These are phyloP conservation scores for Solanum chaucha DNA, from an alignment of 257 asterid species.

Conservation along the genomic window DNA sequence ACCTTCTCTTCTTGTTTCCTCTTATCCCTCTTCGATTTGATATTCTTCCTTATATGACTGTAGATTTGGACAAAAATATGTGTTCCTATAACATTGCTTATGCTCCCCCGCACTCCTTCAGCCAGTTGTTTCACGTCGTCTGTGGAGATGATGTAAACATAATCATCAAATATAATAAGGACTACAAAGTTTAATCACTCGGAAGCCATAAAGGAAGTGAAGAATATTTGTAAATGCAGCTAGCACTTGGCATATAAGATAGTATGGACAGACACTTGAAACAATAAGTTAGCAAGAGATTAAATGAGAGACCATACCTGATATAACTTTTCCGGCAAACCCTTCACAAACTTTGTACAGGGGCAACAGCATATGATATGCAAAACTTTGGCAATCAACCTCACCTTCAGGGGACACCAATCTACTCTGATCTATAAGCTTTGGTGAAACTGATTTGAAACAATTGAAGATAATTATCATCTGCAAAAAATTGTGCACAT, in stretches of 20 bases:
- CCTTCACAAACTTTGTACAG: slow-evolving; percentile 76
- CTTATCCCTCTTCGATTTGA: slow-evolving; percentile 73
- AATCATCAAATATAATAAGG: neutral
- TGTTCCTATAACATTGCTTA: slow-evolving; percentile 46
- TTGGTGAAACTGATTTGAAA: slow-evolving; percentile 56
- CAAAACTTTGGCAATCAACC: slow-evolving; percentile 38
- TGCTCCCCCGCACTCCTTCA: slow-evolving; percentile 45
- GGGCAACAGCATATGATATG: slow-evolving; percentile 66
- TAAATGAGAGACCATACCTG: slow-evolving; percentile 34
- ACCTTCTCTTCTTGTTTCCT: slow-evolving; percentile 75
- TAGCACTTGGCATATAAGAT: neutral
- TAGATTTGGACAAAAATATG: slow-evolving; percentile 47
- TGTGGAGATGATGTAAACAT: slow-evolving; percentile 6
- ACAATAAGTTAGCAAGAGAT: neutral
- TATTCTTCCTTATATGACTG: slow-evolving; percentile 49
- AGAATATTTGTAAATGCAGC: neutral
- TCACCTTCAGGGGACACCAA: slow-evolving; percentile 12
- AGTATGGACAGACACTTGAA: neutral
- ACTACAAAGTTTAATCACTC: neutral
- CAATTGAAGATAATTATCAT: slow-evolving; percentile 64
- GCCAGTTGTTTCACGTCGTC: slow-evolving; percentile 75
- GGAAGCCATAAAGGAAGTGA: neutral
- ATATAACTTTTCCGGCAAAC: slow-evolving; percentile 57
- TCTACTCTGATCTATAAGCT: slow-evolving; percentile 29
- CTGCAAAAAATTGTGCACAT: slow-evolving; percentile 28